Evolutionary conservation across 768 basidiomycete species (phyloP), one percentile per base, ranked within the genome.

Genomic region (Tylopilus intermedius): DNA sequence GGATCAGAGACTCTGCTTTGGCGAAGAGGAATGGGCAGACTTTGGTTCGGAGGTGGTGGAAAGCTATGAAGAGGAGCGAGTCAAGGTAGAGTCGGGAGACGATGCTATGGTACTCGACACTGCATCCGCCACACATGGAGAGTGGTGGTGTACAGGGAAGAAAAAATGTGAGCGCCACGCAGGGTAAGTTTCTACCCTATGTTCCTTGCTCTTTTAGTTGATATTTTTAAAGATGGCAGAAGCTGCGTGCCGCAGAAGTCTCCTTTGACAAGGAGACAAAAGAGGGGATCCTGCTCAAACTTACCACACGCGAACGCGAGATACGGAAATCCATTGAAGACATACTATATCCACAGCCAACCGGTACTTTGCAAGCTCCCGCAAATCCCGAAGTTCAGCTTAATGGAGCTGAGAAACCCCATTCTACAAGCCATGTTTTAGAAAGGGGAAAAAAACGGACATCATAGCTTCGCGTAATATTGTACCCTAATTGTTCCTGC

Each of bases 1-100:
- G 84, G 93, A 96, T 67, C 83, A 85, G 60, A 77, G 93, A 29
- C 74, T 96, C 22, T 87, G 87, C 54, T 84, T 86, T 64, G 85
- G 85, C n/a, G 88, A 91, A 44, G 82, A 84, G 52, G 88, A 90
- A 64, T 90, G 82, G 75, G 77, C 71, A 35, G 86, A 85, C 45
- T 86, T 83, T 67, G 86, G 82, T 8, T 72, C 70, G 2, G 79
- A 78, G 14, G 86, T 84, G 24, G 59, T 89, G 60, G 84, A 90
- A 63, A 84, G 82, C 60, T 90, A 90, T 56, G 84, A 83, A 30
- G 72, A 74, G 47, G 72, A 67, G 11, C 74, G 74, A 41, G 63
- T 63, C 27, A 73, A 74, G 51, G 51, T 47, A 13, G 67, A 66
- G 27, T 37, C 50, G 5, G 67, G 58, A 2, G 71, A 72, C 7